phyloP scores from a whole-genome alignment of 2,329 filamentous ascomycete species.

The Pyricularia grisea region DNA sequence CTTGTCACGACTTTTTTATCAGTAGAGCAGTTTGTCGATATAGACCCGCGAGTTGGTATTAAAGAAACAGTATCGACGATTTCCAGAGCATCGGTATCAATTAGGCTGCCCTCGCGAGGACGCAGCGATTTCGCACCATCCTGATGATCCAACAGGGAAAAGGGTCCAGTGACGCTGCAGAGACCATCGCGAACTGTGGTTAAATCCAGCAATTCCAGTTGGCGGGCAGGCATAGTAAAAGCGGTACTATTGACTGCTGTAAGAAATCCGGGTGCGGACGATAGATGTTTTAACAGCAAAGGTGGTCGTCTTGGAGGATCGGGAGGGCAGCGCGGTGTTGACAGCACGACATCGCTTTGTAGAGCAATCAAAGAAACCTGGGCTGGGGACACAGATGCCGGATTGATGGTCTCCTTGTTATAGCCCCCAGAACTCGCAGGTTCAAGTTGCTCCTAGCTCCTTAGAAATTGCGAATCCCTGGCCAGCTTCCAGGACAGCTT shows the following conservation, averaged over 20 bases:
- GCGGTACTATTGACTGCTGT: background rate
- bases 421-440: background rate
- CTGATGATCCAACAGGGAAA: background rate
- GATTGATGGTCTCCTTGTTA: background rate
- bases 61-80: background rate
- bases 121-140: background rate
- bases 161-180: background rate
- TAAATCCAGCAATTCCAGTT: background rate
- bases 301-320: background rate
- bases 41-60: background rate
- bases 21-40: background rate
- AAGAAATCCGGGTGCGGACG: background rate
- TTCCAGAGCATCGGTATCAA: background rate
- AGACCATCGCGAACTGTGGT: background rate
- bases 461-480: background rate
- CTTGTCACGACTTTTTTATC: background rate
- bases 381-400: background rate
- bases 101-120: background rate
- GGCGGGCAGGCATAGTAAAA: background rate
- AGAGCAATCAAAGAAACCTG: background rate
- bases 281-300: no score
- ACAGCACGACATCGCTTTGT: background rate
- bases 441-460: background rate
- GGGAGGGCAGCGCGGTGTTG: background rate
- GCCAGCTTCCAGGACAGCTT: conserved; percentile 14